Base-by-base conservation (phyloP, 805 yeast species). In the Blastobotrys chiropterorum region DNA sequence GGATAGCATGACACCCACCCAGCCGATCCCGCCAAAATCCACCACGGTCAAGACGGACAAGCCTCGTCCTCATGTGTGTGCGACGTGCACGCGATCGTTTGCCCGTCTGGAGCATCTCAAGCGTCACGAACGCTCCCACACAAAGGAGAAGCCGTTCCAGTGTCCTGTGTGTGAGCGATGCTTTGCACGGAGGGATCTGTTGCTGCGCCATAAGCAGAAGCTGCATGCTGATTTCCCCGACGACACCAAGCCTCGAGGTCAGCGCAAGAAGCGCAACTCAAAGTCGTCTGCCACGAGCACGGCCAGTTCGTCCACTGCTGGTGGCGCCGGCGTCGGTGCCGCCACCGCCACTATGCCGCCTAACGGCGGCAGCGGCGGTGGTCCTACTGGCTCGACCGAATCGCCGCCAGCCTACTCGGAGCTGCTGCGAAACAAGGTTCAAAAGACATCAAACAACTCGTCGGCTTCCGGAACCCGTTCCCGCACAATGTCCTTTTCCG, bases 111-210 rank as follows among this genome's bases (percentile, higher is more conserved):
- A 92, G 68, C 99, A 92, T 69, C 75, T 94, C 63, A 90, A 87
- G 67, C 82, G 99, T 53, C 99, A 92, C 65, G 95, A 90, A 61
- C 74, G 97, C 41, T 84, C 95, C 0, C 99, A 92, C 67, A 92
- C 99, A 7, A 88, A 90, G 66, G 97, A 90, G 68, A 90, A 90
- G 66, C 98, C 98, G 1, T 92, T 85, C 71, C 94, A 88, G 65
- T 92, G 99, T 70, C 95, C 95, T 1, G 90, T 90, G 6, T 92
- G 98, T 69, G 97, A 96, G 34, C 81, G 98, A 47, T 86, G 96
- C 64, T 92, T 94, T 72, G 97, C 98, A 3, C 75, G 99, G 52
- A 73, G 97, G 4, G 77, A 73, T 52, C 61, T 73, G 51, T 60
- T 94, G 26, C 75, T 94, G 50, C 78, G 99, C 54, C 99, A 94